Percentiles rank a stretch among this genome's conserved stretches.
Conservation (phyloP, 805 yeast species). For the Grigorovia yakushimaensis region DNA sequence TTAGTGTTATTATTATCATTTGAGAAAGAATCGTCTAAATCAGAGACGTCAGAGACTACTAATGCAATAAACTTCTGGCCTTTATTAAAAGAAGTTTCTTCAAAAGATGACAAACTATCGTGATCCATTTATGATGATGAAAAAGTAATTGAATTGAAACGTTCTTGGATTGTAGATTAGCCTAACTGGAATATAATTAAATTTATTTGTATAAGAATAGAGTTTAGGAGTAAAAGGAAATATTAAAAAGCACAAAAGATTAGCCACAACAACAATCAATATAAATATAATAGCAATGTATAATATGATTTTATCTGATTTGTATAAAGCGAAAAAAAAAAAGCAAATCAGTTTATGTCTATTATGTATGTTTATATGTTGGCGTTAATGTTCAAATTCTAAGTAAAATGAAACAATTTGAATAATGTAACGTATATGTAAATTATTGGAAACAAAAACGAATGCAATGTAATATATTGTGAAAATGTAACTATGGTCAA, state of each 20-base stretch:
- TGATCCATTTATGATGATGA: slow-evolving; percentile 10
- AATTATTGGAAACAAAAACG: background rate
- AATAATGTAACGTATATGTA: background rate
- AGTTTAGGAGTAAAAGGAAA: too few species aligned
- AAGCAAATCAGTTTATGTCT: too few species aligned
- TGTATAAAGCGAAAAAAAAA: too few species aligned
- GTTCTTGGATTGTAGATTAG: too few species aligned
- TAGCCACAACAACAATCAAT: too few species aligned
- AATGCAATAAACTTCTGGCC: slow-evolving; percentile 24
- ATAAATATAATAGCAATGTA: too few species aligned
- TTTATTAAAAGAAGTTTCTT: slow-evolving; percentile 9
- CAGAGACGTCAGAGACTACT: slow-evolving; percentile 19
- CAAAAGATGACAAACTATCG: slow-evolving; percentile 18
- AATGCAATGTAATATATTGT: background rate
- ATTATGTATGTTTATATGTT: background rate
- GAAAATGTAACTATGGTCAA: too few species aligned
- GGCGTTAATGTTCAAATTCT: background rate
- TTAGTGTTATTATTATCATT: background rate
- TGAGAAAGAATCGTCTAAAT: slow-evolving; percentile 12
- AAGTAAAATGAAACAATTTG: background rate
- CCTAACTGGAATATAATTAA: too few species aligned
- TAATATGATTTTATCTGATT: too few species aligned
- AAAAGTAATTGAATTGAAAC: too few species aligned
- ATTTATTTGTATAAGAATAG: too few species aligned
- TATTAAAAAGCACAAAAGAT: too few species aligned